Conservation (phyloP, 164 flowering plant species). For the Brasenia schreberi region DNA sequence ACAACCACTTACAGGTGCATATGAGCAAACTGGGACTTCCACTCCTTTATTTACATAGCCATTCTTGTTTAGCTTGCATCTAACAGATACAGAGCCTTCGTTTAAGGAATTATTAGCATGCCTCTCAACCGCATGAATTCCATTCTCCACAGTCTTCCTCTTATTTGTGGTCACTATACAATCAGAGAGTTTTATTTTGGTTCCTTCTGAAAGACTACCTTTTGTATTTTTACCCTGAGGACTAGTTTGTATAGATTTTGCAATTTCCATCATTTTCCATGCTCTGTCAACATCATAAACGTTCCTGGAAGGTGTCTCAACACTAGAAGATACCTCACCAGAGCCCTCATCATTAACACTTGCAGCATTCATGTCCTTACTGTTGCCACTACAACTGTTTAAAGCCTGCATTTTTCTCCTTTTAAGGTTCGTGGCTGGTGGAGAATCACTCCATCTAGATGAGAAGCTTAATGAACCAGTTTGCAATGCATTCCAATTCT, state of each 20-base stretch:
- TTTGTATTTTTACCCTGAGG: slow-evolving; percentile 3
- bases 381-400: too few species aligned
- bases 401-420: neutral
- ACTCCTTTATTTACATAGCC: too few species aligned
- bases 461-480: slow-evolving; percentile 41
- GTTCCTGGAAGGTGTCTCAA: neutral
- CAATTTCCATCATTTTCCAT: slow-evolving; percentile 66
- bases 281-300: slow-evolving; percentile 37
- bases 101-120: too few species aligned
- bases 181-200: too few species aligned
- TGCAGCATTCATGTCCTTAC: too few species aligned
- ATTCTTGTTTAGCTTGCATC: too few species aligned
- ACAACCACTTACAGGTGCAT: too few species aligned
- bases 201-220: slow-evolving; percentile 7
- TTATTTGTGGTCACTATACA: neutral
- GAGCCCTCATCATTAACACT: too few species aligned
- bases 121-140: neutral
- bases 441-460: slow-evolving; percentile 12
- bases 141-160: slow-evolving; percentile 3
- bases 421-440: slow-evolving; percentile 1
- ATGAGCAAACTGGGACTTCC: too few species aligned
- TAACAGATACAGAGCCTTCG: too few species aligned
- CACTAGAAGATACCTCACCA: too few species aligned
- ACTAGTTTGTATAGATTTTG: slow-evolving; percentile 21
- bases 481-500: slow-evolving; percentile 52